These are phyloP conservation scores for Rhodotorula sp. DNA, from an alignment of 1,284 basidiomycete genomes.

Conservation along the genomic window DNA sequence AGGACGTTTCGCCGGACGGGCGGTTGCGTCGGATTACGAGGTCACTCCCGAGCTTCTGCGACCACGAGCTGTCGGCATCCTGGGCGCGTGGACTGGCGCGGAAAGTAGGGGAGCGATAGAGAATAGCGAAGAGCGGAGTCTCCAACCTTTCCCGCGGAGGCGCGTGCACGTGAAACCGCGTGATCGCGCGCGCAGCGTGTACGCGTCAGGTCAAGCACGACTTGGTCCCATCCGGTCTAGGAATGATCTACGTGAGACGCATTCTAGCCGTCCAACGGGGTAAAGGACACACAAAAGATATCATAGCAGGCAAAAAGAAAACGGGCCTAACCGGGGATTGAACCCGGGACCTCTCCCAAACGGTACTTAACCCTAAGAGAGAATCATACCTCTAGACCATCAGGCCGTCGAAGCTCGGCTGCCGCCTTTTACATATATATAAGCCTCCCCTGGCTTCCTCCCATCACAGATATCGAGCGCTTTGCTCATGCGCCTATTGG, in stretches of 20 bases:
- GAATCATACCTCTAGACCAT: constrained; percentile 35
- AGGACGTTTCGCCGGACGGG: not conserved
- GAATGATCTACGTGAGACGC: not conserved
- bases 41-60: not conserved
- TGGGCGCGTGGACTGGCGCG: too few relatives aligned
- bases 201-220: not conserved
- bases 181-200: not conserved
- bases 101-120: too few relatives aligned
- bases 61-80: not conserved
- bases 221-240: not conserved
- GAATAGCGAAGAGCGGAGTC: too few relatives aligned
- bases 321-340: constrained; percentile 30
- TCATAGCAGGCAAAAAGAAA: not conserved
- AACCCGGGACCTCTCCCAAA: constrained; percentile 33
- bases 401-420: constrained; percentile 4
- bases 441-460: too few relatives aligned
- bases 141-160: too few relatives aligned
- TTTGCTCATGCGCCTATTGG: too few relatives aligned
- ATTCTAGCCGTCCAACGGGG: not conserved
- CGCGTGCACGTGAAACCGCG: too few relatives aligned
- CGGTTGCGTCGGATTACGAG: not conserved
- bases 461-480: too few relatives aligned
- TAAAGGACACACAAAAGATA: too few relatives aligned
- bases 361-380: constrained; percentile 16
- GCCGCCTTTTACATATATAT: too few relatives aligned